Evolutionary conservation across 2,329 filamentous ascomycete genomes (phyloP).

Genomic region (Amesomyces nigricolor): DNA sequence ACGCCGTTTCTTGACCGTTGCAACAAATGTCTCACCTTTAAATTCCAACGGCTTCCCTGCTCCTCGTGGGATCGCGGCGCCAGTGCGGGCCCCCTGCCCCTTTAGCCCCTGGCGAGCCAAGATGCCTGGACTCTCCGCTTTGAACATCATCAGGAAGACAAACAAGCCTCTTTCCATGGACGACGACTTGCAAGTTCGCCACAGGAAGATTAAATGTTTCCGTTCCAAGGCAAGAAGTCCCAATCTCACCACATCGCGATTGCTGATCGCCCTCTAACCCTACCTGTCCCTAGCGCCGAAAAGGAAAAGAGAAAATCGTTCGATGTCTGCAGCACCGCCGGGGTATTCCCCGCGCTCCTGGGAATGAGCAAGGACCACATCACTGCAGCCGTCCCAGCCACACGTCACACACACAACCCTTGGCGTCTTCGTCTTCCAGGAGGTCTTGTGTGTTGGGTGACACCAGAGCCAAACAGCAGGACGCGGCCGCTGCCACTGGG

Average conservation of each 20-base stretch:
- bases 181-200: too few species aligned
- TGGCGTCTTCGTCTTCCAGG: not conserved
- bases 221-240: too few species aligned
- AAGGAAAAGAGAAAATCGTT: slow-evolving; percentile 3
- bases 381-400: slow-evolving; percentile 5
- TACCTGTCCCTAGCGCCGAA: not conserved
- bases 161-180: not conserved
- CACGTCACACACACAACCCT: slow-evolving; percentile 8
- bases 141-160: not conserved
- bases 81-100: not conserved
- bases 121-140: too few species aligned
- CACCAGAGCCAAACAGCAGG: too few species aligned
- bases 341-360: slow-evolving; percentile 1
- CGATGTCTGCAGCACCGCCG: slow-evolving; percentile 9
- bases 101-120: not conserved
- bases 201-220: too few species aligned
- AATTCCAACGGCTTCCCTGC: not conserved
- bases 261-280: not conserved
- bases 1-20: slow-evolving; percentile 20
- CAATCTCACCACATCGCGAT: too few species aligned
- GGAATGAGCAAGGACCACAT: not conserved
- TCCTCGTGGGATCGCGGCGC: not conserved
- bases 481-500: too few species aligned
- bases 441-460: not conserved
- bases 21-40: slow-evolving; percentile 22